Percentiles rank a stretch among this genome's conserved stretches.
These are phyloP conservation scores for Trypanosomatidae sp. DNA, from an alignment of 208 protist species.

Conservation along the genomic window DNA sequence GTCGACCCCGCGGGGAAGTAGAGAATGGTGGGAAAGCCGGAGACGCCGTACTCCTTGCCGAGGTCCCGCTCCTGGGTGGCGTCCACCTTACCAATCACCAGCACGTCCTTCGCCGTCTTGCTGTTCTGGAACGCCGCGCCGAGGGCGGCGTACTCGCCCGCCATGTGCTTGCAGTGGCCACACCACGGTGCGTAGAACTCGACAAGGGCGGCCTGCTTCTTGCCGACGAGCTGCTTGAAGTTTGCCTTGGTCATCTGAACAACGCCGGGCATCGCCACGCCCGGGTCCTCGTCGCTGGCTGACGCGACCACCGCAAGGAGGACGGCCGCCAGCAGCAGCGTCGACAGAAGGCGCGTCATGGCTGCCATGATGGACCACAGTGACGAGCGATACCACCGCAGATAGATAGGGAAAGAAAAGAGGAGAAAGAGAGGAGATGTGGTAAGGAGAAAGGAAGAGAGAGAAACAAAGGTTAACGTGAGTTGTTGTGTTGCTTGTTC, in stretches of 20 bases:
- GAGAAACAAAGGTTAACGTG: too few species aligned
- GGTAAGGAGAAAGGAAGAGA: too few species aligned
- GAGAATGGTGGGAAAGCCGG: constrained; percentile 69
- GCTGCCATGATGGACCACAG: too few species aligned
- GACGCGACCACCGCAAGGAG: constrained; percentile 14
- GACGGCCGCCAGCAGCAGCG: constrained; percentile 15
- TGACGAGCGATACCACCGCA: too few species aligned
- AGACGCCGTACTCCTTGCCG: constrained; percentile 35
- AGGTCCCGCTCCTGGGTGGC: constrained; percentile 44
- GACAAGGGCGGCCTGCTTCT: constrained; percentile 33
- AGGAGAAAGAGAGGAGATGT: too few species aligned
- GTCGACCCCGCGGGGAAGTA: constrained; percentile 60
- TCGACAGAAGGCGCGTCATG: background rate
- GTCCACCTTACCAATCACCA: constrained; percentile 79
- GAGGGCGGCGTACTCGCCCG: constrained; percentile 34
- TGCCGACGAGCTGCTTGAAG: constrained; percentile 69
- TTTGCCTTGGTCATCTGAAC: constrained; percentile 40
- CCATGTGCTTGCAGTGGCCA: constrained; percentile 73
- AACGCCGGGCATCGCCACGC: constrained; percentile 30
- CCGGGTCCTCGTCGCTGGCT: constrained; percentile 25
- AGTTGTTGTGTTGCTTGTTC: too few species aligned
- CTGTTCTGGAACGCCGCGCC: constrained; percentile 33
- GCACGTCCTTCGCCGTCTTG: constrained; percentile 20
- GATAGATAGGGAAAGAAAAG: background rate
- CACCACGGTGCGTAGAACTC: constrained; percentile 95